These are phyloP conservation scores for Viridothelium virens DNA, from an alignment of 495 filamentous ascomycete species.

Conservation along the genomic window DNA sequence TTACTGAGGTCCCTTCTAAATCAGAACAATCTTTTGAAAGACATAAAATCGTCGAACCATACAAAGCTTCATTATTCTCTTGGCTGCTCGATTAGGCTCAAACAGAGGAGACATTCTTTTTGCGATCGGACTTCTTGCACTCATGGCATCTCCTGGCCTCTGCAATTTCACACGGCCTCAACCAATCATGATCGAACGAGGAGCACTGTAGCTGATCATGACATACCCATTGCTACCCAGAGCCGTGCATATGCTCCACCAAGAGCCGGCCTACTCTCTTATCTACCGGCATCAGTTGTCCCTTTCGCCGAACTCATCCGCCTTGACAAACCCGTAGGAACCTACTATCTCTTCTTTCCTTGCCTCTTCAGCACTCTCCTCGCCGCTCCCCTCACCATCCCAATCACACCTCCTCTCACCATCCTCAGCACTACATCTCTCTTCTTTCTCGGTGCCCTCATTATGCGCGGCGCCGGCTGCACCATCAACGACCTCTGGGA, in stretches of 20 bases:
- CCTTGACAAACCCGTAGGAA: constrained; percentile 89
- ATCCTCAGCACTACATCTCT: constrained; percentile 59
- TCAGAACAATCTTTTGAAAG: neutral
- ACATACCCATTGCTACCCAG: neutral
- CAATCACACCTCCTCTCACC: constrained; percentile 50
- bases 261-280: constrained; percentile 66
- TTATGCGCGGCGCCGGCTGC: constrained; percentile 98
- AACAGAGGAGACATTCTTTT: neutral
- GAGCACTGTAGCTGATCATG: neutral
- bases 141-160: neutral
- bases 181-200: neutral
- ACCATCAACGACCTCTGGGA: constrained; percentile 98
- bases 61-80: neutral
- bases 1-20: neutral
- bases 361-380: constrained; percentile 80
- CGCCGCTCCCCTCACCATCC: constrained; percentile 52
- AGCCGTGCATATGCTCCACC: constrained; percentile 53
- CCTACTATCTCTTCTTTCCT: constrained; percentile 93
- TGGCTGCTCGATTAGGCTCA: neutral
- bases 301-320: constrained; percentile 92
- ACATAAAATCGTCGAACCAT: neutral
- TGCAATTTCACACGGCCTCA: neutral
- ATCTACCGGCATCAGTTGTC: constrained; percentile 65
- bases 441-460: constrained; percentile 79
- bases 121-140: too few relatives aligned